phyloP scores from a whole-genome alignment of 139 green algal species.

The Raphidocelis subcapitata region DNA sequence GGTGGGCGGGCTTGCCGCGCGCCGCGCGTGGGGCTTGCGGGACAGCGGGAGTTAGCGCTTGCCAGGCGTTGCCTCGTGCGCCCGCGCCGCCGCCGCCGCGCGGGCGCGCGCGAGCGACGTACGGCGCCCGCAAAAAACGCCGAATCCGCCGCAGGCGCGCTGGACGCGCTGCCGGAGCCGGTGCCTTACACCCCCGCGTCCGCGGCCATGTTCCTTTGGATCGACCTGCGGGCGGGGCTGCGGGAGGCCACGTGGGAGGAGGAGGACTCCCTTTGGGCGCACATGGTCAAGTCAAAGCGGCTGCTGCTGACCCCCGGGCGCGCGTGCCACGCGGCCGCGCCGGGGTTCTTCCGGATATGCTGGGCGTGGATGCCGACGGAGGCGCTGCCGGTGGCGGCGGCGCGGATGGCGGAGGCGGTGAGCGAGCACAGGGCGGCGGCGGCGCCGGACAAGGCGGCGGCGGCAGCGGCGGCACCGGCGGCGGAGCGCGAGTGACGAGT shows the following conservation, averaged over 20 bases:
- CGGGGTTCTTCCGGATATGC: constrained; percentile 79
- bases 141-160: constrained; percentile 36
- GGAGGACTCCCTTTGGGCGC: constrained; percentile 60
- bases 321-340: constrained; percentile 58
- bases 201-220: constrained; percentile 75
- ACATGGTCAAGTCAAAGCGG: constrained; percentile 38
- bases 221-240: constrained; percentile 56
- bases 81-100: not conserved
- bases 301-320: constrained; percentile 64
- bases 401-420: constrained; percentile 28
- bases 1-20: constrained; percentile 13
- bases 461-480: no score
- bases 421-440: not conserved
- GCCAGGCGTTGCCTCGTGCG: no score
- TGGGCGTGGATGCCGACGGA: constrained; percentile 62
- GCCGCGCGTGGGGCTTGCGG: no score
- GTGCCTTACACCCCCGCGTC: constrained; percentile 53
- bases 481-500: no score
- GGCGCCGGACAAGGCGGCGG: no score
- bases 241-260: constrained; percentile 52
- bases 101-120: not conserved
- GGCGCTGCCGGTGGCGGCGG: constrained; percentile 44
- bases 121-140: no score
- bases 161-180: constrained; percentile 28
- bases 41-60: no score